phyloP scores from a whole-genome alignment of 305 asterid species.

The Fraxinus floribunda region DNA sequence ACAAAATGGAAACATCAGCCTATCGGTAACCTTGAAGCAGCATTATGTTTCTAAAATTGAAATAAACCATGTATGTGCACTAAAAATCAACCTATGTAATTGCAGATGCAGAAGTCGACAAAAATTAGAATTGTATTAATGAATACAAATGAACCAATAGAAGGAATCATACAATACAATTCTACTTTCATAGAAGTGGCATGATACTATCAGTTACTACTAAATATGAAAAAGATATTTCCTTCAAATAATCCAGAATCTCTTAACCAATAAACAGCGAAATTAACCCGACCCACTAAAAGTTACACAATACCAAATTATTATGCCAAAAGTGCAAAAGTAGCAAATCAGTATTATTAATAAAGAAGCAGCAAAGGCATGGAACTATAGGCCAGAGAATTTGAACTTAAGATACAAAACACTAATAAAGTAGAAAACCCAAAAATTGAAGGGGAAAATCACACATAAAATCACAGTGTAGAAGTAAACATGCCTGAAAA shows the following conservation, averaged over 20 bases:
- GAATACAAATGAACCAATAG: background rate
- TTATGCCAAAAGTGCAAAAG: background rate
- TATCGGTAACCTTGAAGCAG: background rate
- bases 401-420: background rate
- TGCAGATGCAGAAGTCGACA: background rate
- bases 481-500: conserved; percentile 55
- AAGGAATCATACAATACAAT: background rate
- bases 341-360: background rate
- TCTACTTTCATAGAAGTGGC: background rate
- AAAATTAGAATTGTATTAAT: background rate
- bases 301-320: background rate
- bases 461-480: background rate
- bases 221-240: background rate
- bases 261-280: background rate
- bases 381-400: background rate
- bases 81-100: background rate
- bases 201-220: background rate
- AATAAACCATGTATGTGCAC: background rate
- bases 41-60: background rate
- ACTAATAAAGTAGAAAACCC: background rate
- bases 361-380: background rate
- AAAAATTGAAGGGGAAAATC: background rate
- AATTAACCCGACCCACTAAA: background rate
- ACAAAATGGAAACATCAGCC: background rate
- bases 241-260: background rate